Evolutionary conservation across 1,139 yeast genomes (phyloP).

Genomic region (Williopsis jadinii): DNA sequence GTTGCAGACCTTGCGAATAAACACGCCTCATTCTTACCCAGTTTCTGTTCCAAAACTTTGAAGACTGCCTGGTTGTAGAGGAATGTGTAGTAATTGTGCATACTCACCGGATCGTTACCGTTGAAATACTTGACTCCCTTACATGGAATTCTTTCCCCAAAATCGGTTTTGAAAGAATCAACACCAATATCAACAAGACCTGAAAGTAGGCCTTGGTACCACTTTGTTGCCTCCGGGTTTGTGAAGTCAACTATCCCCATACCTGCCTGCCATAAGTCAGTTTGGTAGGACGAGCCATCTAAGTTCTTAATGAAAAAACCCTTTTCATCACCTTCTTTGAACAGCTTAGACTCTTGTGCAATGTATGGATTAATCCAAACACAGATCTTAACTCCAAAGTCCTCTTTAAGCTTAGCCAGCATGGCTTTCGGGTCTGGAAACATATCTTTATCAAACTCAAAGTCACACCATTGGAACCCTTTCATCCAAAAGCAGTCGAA

Average conservation of each 20-base stretch:
- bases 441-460: slow-evolving; percentile 17
- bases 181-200: slow-evolving; percentile 16
- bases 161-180: slow-evolving; percentile 18
- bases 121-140: slow-evolving; percentile 11
- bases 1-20: slow-evolving; percentile 19
- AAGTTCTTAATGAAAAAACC: slow-evolving; percentile 15
- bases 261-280: slow-evolving; percentile 20
- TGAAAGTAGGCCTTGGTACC: slow-evolving; percentile 12
- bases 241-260: slow-evolving; percentile 18
- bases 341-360: slow-evolving; percentile 15
- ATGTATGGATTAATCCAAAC: slow-evolving; percentile 19
- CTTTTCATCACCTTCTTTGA: slow-evolving; percentile 13
- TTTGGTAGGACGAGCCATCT: slow-evolving; percentile 15
- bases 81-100: slow-evolving; percentile 18
- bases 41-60: slow-evolving; percentile 14
- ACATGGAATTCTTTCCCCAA: slow-evolving; percentile 19
- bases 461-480: slow-evolving; percentile 20
- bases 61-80: slow-evolving; percentile 17
- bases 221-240: slow-evolving; percentile 16
- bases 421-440: slow-evolving; percentile 16
- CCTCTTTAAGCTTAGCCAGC: slow-evolving; percentile 11
- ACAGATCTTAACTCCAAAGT: slow-evolving; percentile 15
- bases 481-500: slow-evolving; percentile 20
- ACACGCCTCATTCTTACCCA: slow-evolving; percentile 16
- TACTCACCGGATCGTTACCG: slow-evolving; percentile 10